These are phyloP conservation scores for Sphaerostilbella broomeana DNA, from an alignment of 2,329 filamentous ascomycete species.

Conservation along the genomic window DNA sequence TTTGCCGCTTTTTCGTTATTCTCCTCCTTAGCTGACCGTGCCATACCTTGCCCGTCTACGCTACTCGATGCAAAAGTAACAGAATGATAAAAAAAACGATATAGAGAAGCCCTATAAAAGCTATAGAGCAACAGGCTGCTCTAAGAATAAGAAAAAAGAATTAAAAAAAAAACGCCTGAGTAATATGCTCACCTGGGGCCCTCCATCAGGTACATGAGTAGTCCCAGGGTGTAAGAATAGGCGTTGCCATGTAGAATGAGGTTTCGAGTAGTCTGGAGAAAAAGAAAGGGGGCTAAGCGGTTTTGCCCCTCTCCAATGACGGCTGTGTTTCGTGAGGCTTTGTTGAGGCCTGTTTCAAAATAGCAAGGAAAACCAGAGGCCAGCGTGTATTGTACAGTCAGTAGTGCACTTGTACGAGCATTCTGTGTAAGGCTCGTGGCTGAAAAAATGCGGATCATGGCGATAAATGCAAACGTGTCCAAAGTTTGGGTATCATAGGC, in stretches of 20 bases:
- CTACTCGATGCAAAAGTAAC: conserved; percentile 8
- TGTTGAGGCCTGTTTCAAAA: too few relatives aligned
- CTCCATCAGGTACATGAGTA: conserved; percentile 5
- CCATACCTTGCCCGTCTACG: conserved; percentile 7
- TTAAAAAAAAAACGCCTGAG: conserved; percentile 5
- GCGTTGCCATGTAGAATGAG: too few relatives aligned
- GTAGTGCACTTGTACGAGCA: conserved; percentile 3
- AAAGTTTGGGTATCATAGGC: conserved; percentile 13
- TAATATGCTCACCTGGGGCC: conserved; percentile 8
- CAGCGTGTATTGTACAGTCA: conserved; percentile 10
- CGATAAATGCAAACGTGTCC: conserved; percentile 10
- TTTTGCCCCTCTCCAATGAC: conserved; percentile 11
- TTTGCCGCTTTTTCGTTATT: not conserved
- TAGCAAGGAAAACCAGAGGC: conserved; percentile 7
- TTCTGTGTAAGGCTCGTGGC: conserved; percentile 8
- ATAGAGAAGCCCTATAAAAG: too few relatives aligned
- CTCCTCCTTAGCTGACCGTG: not conserved
- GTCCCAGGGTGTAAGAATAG: conserved; percentile 1
- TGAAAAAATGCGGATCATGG: conserved; percentile 5
- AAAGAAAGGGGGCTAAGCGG: too few relatives aligned
- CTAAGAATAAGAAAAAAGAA: not conserved
- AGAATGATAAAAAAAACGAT: too few relatives aligned
- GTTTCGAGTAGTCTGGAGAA: not conserved
- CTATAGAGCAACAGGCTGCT: too few relatives aligned
- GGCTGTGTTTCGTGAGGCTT: conserved; percentile 7